Conservation (phyloP, 768 basidiomycete genomes). For the Dentipellis fragilis region DNA sequence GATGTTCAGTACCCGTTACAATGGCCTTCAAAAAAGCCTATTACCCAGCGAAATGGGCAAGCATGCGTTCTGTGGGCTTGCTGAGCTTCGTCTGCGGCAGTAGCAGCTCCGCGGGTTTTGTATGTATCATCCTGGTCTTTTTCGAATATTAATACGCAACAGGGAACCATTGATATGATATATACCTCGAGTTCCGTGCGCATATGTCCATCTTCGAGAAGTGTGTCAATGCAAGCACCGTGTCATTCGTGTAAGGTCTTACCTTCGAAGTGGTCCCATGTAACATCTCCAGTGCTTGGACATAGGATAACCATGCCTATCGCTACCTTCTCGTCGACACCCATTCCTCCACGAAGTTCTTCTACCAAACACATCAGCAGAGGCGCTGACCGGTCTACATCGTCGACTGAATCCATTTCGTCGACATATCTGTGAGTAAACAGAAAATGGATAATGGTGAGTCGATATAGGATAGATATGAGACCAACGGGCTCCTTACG, state of each 20-base stretch:
- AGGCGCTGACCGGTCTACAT: conserved; percentile 43
- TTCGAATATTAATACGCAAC: background rate
- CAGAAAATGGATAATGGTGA: background rate
- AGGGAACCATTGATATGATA: background rate
- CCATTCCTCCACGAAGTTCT: conserved; percentile 27
- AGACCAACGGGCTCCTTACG: conserved; percentile 38
- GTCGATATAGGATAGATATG: background rate
- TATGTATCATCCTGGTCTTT: conserved; percentile 82
- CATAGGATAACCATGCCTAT: conserved; percentile 73
- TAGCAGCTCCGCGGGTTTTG: conserved; percentile 74
- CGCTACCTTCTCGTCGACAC: conserved; percentile 32
- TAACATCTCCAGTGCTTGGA: conserved; percentile 84
- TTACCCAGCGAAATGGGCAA: conserved; percentile 63
- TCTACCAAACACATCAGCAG: conserved; percentile 75
- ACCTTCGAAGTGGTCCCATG: conserved; percentile 91
- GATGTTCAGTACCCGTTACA: too few relatives aligned
- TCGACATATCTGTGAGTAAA: conserved; percentile 63
- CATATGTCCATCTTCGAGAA: conserved; percentile 59
- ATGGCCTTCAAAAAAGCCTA: conserved; percentile 8
- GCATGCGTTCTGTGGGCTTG: conserved; percentile 63
- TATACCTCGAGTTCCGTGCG: conserved; percentile 80
- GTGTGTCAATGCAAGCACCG: background rate
- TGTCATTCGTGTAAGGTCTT: background rate
- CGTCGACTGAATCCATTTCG: conserved; percentile 58
- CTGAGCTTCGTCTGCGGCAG: conserved; percentile 52